Base-by-base conservation (phyloP, 768 basidiomycete species). In the Dioszegia hungarica region DNA sequence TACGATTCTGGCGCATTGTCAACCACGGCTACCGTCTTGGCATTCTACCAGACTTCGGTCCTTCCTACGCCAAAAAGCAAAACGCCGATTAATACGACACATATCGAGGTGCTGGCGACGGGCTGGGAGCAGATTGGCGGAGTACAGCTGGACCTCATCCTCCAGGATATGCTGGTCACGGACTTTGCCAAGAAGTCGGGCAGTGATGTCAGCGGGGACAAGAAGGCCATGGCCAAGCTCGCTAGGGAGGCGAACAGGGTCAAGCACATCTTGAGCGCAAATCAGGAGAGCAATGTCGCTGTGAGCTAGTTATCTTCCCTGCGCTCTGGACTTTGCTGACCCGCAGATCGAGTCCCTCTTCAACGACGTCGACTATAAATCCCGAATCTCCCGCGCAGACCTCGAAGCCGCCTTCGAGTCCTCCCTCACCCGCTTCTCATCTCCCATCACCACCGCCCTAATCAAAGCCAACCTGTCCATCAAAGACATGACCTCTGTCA, bases 231-330 rank as follows among this genome's bases (percentile, higher is more conserved):
- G 86, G 88, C 89, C 4, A 94, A 93, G 76, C 78, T 98, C 5
- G 87, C 89, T 84, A 94, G 93, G 74, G 95, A 99, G 77, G 90
- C 94, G 1, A 84, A 83, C 17, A 83, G 93, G 57, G 83, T 97
- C 65, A 99, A 98, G 79, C 81, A 85, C 8, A 87, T 99, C 62
- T 77, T 99, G 58, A 95, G 91, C 74, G 95, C 94, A 34, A 99
- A 99, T 70, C 79, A 80, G 14, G 92, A 94, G 29, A 86, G 86
- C 6, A 79, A 77, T 36, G 82, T 88, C 3, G 81, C 83, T 59
- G 90, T 90, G 73, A 76, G 84, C 31, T 33, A 14, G n/a, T n/a
- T 73, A n/a, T 5, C 50, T 36, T 34, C 17, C 24, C 12, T 25
- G 31, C 59, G 20, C 36, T 54, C 2, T 47, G 24, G 14, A 9